Conservation (phyloP, 805 yeast species). For the Lachancea meyersii region DNA sequence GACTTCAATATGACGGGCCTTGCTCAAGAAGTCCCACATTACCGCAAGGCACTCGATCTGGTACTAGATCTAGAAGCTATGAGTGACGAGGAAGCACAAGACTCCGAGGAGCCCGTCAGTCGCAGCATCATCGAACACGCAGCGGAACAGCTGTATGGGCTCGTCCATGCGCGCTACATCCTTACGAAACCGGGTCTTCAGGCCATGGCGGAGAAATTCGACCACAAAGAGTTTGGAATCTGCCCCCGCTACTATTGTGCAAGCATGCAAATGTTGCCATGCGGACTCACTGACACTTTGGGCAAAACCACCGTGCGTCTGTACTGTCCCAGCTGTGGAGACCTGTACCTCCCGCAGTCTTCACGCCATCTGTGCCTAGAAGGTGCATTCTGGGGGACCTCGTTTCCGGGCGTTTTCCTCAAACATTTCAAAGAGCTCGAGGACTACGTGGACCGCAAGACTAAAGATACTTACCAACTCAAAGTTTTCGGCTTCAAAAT, state of each 20-base stretch:
- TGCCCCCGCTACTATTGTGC: constrained; percentile 90
- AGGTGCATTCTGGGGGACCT: constrained; percentile 95
- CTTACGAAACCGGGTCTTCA: constrained; percentile 84
- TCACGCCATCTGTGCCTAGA: constrained; percentile 84
- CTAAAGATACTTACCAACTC: constrained; percentile 51
- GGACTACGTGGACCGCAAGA: constrained; percentile 58
- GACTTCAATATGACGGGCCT: constrained; percentile 94
- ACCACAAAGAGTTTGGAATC: constrained; percentile 78
- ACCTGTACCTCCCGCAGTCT: constrained; percentile 79
- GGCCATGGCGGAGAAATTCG: constrained; percentile 90
- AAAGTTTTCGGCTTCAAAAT: constrained; percentile 84
- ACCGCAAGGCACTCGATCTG: constrained; percentile 84
- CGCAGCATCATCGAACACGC: constrained; percentile 71
- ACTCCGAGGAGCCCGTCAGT: constrained; percentile 39
- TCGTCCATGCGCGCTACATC: constrained; percentile 89
- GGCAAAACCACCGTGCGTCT: constrained; percentile 89
- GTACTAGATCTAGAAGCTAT: constrained; percentile 72
- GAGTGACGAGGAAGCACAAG: constrained; percentile 35
- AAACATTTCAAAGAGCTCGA: constrained; percentile 90
- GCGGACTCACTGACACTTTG: constrained; percentile 85
- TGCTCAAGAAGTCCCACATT: constrained; percentile 77
- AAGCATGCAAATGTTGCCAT: constrained; percentile 83
- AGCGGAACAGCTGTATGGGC: constrained; percentile 88
- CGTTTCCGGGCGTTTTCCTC: constrained; percentile 87
- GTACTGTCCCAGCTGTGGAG: constrained; percentile 92